Conservation (phyloP, 2,329 filamentous ascomycete genomes). For the Xylariaceae sp. region DNA sequence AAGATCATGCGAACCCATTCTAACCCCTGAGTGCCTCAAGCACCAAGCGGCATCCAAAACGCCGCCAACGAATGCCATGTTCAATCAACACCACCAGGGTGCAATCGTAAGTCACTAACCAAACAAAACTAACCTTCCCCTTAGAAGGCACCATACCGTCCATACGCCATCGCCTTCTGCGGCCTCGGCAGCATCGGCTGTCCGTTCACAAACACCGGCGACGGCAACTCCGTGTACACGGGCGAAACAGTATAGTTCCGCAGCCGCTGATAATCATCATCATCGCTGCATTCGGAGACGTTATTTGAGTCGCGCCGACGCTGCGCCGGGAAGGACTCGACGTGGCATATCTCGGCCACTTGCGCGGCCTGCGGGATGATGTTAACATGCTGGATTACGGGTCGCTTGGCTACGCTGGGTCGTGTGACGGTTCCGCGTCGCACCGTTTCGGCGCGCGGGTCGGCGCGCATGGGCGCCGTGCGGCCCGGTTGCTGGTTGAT, state of each 20-base stretch:
- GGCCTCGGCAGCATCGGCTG: too few species aligned
- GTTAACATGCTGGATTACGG: slow-evolving; percentile 1
- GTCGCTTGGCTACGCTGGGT: not conserved
- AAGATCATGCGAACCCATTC: too few species aligned
- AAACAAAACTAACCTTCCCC: too few species aligned
- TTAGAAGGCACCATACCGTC: not conserved
- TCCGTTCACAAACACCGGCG: too few species aligned
- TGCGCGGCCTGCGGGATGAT: not conserved
- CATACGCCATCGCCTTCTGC: not conserved
- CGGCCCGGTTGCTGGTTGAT: slow-evolving; percentile 11
- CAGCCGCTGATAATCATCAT: slow-evolving; percentile 4
- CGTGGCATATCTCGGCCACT: slow-evolving; percentile 2
- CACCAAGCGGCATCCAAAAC: too few species aligned
- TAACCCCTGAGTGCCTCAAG: too few species aligned
- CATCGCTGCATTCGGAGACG: slow-evolving; percentile 24
- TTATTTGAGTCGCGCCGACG: slow-evolving; percentile 25
- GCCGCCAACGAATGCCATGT: too few species aligned
- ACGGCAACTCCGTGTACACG: not conserved
- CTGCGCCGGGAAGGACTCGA: not conserved
- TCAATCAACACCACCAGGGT: too few species aligned
- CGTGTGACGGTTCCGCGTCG: not conserved
- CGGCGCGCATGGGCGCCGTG: slow-evolving; percentile 7
- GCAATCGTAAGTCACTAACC: too few species aligned
- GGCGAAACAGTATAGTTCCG: slow-evolving; percentile 22
- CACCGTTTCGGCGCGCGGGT: not conserved